Evolutionary conservation across 768 basidiomycete genomes (phyloP).

Genomic region (Leccinum rimulosum): DNA sequence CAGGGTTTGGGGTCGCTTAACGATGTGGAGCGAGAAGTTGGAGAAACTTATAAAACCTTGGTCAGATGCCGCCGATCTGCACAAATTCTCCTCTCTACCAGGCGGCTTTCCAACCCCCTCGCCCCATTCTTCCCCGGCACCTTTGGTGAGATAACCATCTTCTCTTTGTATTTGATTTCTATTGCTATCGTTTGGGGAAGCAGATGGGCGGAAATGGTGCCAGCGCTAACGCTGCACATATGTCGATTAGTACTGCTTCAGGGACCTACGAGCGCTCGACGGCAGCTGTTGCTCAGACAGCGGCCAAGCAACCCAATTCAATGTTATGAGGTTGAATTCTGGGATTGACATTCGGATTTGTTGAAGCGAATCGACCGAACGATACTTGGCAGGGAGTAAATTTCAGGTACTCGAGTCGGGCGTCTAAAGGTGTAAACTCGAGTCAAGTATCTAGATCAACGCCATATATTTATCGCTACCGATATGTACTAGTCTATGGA

Average conservation of each 20-base stretch:
- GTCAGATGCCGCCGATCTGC: constrained; percentile 22
- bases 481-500: background rate
- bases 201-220: background rate
- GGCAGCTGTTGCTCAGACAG: background rate
- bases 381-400: background rate
- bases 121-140: background rate
- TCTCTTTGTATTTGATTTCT: background rate
- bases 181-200: background rate
- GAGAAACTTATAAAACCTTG: constrained; percentile 54
- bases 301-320: background rate
- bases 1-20: constrained; percentile 55
- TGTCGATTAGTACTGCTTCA: background rate
- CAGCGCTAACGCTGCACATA: background rate
- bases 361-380: background rate
- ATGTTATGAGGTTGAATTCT: background rate
- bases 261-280: background rate
- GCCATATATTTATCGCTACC: background rate
- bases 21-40: constrained; percentile 54
- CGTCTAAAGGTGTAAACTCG: background rate
- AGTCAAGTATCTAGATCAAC: background rate
- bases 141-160: background rate
- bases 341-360: background rate
- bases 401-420: background rate
- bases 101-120: background rate
- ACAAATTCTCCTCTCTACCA: constrained; percentile 1